Conservation (phyloP, 2,329 filamentous ascomycete species). For the Penicillium janthinellum region DNA sequence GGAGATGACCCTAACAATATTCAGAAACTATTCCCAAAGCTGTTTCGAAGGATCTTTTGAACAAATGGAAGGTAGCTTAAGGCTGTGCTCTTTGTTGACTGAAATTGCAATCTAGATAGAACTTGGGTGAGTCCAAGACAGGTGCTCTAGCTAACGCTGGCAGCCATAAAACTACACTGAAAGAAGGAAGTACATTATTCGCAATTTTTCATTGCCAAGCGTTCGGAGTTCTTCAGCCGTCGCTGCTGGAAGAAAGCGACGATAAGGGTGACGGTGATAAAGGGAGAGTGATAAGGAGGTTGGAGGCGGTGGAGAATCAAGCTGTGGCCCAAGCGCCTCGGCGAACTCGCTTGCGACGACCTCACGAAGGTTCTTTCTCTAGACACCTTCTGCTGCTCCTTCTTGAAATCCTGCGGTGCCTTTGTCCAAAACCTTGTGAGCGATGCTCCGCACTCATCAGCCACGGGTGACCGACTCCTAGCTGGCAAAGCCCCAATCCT, state of each 20-base stretch:
- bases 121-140: no score
- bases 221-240: neutral
- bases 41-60: no score
- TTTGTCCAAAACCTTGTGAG: slow-evolving; percentile 1
- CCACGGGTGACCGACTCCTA: slow-evolving; percentile 25
- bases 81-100: no score
- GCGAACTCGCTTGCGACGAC: slow-evolving; percentile 34
- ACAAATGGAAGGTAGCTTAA: no score
- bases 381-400: slow-evolving; percentile 2
- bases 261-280: neutral
- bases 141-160: no score
- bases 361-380: slow-evolving; percentile 19
- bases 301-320: slow-evolving; percentile 34
- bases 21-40: no score
- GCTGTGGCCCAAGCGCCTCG: slow-evolving; percentile 42
- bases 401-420: neutral
- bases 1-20: no score
- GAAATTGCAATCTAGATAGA: no score
- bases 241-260: slow-evolving; percentile 9
- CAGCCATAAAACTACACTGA: no score
- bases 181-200: no score
- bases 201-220: no score
- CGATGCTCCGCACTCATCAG: slow-evolving; percentile 21
- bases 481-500: slow-evolving; percentile 15
- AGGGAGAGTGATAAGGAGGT: slow-evolving; percentile 17